phyloP scores from a whole-genome alignment of 805 yeast species.

The Lipomyces starkeyi region DNA sequence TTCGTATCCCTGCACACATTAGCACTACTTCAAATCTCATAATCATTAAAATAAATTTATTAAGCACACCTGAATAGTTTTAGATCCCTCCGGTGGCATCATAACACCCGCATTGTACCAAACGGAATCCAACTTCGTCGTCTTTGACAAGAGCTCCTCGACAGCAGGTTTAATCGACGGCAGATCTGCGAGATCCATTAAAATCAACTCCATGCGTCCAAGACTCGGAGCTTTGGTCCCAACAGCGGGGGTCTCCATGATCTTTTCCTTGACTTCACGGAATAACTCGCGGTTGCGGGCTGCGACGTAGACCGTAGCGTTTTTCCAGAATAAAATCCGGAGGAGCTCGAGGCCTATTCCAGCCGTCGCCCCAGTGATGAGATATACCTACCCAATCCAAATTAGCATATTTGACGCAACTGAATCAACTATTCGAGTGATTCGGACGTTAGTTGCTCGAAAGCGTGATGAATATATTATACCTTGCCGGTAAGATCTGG shows the following conservation, averaged over 20 bases:
- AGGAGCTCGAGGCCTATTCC: conserved; percentile 37
- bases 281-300: conserved; percentile 28
- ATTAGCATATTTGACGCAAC: background rate
- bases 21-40: background rate
- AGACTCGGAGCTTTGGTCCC: conserved; percentile 24
- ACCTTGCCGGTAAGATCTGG: conserved; percentile 34
- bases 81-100: conserved; percentile 48
- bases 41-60: background rate
- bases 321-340: conserved; percentile 31
- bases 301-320: conserved; percentile 33
- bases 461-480: conserved; percentile 16
- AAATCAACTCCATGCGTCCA: conserved; percentile 27
- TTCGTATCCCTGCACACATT: conserved; percentile 51
- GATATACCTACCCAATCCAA: conserved; percentile 12
- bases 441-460: background rate
- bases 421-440: background rate
- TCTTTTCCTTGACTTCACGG: conserved; percentile 17
- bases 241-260: conserved; percentile 25
- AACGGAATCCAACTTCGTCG: conserved; percentile 47
- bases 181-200: conserved; percentile 48
- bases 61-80: conserved; percentile 42
- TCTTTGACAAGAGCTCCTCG: conserved; percentile 41
- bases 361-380: conserved; percentile 37
- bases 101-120: conserved; percentile 56
- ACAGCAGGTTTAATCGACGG: conserved; percentile 51